Evolutionary conservation across 2,329 filamentous ascomycete genomes (phyloP).

Genomic region (Thermothelomyces thermophilus): DNA sequence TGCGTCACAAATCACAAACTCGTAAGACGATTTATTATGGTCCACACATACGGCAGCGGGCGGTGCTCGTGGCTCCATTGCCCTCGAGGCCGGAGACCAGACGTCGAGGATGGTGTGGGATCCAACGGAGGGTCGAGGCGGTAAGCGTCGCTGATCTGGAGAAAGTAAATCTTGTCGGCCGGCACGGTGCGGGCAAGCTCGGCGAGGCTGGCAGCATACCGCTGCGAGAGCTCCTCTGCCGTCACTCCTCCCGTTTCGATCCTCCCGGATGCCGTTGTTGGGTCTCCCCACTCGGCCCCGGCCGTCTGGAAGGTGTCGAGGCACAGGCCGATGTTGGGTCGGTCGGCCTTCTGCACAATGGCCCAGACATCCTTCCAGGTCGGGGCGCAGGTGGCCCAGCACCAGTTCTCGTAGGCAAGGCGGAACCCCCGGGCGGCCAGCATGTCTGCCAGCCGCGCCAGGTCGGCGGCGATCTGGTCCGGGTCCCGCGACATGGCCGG

Average conservation of each 20-base stretch:
- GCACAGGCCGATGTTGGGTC: slow-evolving; percentile 64
- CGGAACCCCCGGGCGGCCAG: slow-evolving; percentile 50
- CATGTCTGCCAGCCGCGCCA: slow-evolving; percentile 58
- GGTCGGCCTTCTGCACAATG: slow-evolving; percentile 56
- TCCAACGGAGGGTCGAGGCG: slow-evolving; percentile 51
- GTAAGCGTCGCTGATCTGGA: slow-evolving; percentile 73
- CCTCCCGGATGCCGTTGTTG: slow-evolving; percentile 55
- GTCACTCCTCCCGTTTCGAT: slow-evolving; percentile 39
- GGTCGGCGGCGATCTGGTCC: slow-evolving; percentile 50
- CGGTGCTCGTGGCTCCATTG: slow-evolving; percentile 67
- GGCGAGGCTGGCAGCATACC: slow-evolving; percentile 48
- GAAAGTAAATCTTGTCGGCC: slow-evolving; percentile 62
- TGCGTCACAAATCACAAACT: background rate
- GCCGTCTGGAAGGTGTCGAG: slow-evolving; percentile 73
- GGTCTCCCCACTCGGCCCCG: slow-evolving; percentile 67
- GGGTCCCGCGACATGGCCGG: slow-evolving; percentile 46
- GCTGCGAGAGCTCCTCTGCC: slow-evolving; percentile 40
- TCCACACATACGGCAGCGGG: slow-evolving; percentile 56
- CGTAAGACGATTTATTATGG: too few relatives aligned
- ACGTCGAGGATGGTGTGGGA: slow-evolving; percentile 38
- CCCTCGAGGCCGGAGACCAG: slow-evolving; percentile 52
- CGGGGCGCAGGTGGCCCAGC: slow-evolving; percentile 66
- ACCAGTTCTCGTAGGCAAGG: slow-evolving; percentile 77
- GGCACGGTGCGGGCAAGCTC: slow-evolving; percentile 53
- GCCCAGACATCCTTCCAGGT: slow-evolving; percentile 64